Percentiles rank a stretch among this genome's conserved stretches.
These are phyloP conservation scores for Coemansia sp. DNA, from an alignment of 192 early-diverging fungal species.

Conservation along the genomic window DNA sequence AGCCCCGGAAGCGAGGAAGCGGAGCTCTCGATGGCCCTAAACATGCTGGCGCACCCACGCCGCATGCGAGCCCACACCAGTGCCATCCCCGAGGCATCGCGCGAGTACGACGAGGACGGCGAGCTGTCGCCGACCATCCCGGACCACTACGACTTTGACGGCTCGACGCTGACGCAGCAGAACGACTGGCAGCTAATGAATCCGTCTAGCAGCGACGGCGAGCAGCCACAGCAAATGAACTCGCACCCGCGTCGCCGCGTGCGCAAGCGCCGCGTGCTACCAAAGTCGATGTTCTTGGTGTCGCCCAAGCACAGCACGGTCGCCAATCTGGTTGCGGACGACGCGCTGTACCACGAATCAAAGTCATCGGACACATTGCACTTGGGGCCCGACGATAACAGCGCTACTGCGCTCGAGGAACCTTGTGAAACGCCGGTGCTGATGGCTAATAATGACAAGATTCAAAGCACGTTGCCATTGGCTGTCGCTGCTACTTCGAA, in stretches of 20 bases:
- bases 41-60: conserved; percentile 28
- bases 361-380: conserved; percentile 32
- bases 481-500: background rate
- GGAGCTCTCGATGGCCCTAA: conserved; percentile 23
- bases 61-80: conserved; percentile 20
- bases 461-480: background rate
- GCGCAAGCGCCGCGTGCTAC: conserved; percentile 52
- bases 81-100: conserved; percentile 4
- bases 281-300: conserved; percentile 31
- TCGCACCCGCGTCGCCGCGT: conserved; percentile 34
- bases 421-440: background rate
- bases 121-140: conserved; percentile 6
- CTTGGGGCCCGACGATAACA: background rate
- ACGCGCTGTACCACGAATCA: background rate
- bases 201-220: conserved; percentile 40
- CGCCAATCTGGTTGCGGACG: background rate
- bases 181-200: conserved; percentile 53
- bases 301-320: conserved; percentile 9
- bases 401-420: background rate
- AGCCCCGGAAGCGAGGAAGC: conserved; percentile 25
- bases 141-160: conserved; percentile 24
- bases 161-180: conserved; percentile 47
- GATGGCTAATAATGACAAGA: background rate
- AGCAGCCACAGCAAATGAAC: conserved; percentile 14
- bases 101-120: background rate